Base-by-base conservation (phyloP, 164 flowering plant genomes). In the Tetrastigma voinierianum region DNA sequence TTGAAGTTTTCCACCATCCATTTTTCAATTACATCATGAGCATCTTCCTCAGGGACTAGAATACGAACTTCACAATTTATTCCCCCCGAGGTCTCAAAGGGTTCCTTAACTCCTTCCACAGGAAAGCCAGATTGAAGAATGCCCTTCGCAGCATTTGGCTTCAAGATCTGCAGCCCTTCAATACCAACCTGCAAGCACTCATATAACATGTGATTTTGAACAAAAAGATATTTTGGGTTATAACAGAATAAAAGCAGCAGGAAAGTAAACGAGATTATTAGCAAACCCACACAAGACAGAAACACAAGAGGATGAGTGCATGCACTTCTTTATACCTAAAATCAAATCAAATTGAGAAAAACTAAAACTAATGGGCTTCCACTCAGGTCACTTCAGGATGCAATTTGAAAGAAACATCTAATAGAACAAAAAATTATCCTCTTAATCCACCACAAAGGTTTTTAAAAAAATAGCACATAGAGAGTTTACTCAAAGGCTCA, bases 121-220 rank as follows among this genome's bases (percentile, higher is more conserved):
- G 74, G 64, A 48, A 53, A 13, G 56, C 69, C 83, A 66, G 67
- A 21, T 67, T 62, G 67, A 63, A 46, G 64, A 62, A 59, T 69
- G 57, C 47, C 65, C 49, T 77, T 82, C 46, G 65, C 73, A 47
- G 65, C 62, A 32, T 72, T 83, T 54, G 99, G 99, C 78, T 95
- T 95, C 74, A 90, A 76, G 56, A 80, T 87, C 82, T 89, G 87
- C 86, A 95, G 70, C 25, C 99, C 99, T 76, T 89, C 93, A 23
- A 92, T 83, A 64, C 87, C 81, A 71, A 92, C 86, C 97, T 95
- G 82, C 77, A 83, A 64, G 40, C 8, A 65, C 51, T 17, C 46
- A 20, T 21, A 13, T 8, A 48, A 46, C 51, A 40, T 53, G 6
- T 49, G 4, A 52, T 49, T 46, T 8, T 18, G 21, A n/a, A n/a